These are phyloP conservation scores for Boletus smithii DNA, from an alignment of 1,284 basidiomycete genomes.

Conservation along the genomic window DNA sequence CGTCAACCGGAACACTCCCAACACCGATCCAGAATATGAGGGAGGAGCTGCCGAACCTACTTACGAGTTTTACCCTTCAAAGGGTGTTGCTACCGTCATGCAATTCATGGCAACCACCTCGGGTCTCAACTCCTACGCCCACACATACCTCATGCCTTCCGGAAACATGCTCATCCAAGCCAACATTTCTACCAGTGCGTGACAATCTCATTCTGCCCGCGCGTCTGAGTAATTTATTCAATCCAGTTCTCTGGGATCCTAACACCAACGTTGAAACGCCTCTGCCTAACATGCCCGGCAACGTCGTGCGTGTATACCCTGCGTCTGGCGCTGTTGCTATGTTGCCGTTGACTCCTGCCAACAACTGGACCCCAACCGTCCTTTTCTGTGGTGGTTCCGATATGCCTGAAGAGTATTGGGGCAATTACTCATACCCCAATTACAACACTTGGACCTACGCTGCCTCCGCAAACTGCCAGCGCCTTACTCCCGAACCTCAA, in stretches of 20 bases:
- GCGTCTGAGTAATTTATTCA: constrained; percentile 14
- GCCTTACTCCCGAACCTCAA: constrained; percentile 77
- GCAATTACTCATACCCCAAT: constrained; percentile 67
- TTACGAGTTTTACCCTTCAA: constrained; percentile 81
- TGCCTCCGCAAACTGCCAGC: constrained; percentile 63
- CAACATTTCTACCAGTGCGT: constrained; percentile 72
- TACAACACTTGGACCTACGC: constrained; percentile 65
- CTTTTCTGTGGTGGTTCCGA: constrained; percentile 87
- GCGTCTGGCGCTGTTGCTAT: constrained; percentile 88
- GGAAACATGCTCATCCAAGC: constrained; percentile 85
- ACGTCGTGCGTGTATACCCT: constrained; percentile 85
- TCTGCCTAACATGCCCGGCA: constrained; percentile 59
- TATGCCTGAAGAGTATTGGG: constrained; percentile 69
- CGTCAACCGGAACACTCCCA: constrained; percentile 80
- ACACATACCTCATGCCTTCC: constrained; percentile 82
- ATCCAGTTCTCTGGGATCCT: constrained; percentile 62
- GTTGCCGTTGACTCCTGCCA: constrained; percentile 86
- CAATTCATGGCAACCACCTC: constrained; percentile 79
- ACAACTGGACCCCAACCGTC: constrained; percentile 84
- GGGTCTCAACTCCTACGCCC: constrained; percentile 87
- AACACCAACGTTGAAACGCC: constrained; percentile 56
- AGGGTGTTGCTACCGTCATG: constrained; percentile 58
- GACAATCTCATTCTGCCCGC: constrained; percentile 11
- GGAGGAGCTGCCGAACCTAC: constrained; percentile 66
- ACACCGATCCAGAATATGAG: constrained; percentile 59